phyloP scores from a whole-genome alignment of 352 stramenopile genomes.

The Pythium coloratum region DNA sequence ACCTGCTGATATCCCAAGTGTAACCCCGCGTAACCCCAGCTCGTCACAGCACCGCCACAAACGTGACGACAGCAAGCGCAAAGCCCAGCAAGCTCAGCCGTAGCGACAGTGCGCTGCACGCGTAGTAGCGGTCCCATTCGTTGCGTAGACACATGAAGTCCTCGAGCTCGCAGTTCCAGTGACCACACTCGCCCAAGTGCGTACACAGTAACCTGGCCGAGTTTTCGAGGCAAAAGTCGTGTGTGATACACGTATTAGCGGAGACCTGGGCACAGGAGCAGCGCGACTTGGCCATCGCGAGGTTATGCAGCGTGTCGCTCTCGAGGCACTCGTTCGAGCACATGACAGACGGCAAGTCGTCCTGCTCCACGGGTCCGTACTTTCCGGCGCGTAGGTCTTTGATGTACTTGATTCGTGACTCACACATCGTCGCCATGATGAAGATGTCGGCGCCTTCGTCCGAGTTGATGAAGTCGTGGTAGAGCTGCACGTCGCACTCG shows the following conservation, averaged over 20 bases:
- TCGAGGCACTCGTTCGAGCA: constrained; percentile 82
- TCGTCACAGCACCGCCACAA: constrained; percentile 24
- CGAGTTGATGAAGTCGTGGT: constrained; percentile 54
- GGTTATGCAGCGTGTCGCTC: constrained; percentile 76
- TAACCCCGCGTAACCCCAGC: background rate
- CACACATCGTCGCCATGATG: constrained; percentile 69
- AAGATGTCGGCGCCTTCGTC: constrained; percentile 65
- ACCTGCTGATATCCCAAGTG: background rate
- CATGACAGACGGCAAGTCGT: constrained; percentile 76
- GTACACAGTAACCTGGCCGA: constrained; percentile 83
- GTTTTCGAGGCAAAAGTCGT: constrained; percentile 85
- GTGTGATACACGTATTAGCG: constrained; percentile 50
- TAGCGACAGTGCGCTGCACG: constrained; percentile 35
- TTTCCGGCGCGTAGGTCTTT: constrained; percentile 55
- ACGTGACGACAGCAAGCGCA: constrained; percentile 21
- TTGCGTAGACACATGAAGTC: constrained; percentile 92
- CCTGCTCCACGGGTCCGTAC: constrained; percentile 63
- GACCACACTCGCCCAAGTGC: constrained; percentile 83
- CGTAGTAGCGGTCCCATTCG: constrained; percentile 80
- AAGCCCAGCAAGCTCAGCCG: constrained; percentile 6
- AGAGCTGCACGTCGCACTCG: constrained; percentile 52
- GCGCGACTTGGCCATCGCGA: constrained; percentile 69
- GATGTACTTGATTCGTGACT: constrained; percentile 74
- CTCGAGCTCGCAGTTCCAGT: constrained; percentile 83
- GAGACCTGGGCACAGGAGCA: constrained; percentile 86